A percentile compares a stretch with the other conserved stretches of the same genome.
Evolutionary conservation across 163 green algal genomes (phyloP).

Genomic region (Scenedesmus sp.): DNA sequence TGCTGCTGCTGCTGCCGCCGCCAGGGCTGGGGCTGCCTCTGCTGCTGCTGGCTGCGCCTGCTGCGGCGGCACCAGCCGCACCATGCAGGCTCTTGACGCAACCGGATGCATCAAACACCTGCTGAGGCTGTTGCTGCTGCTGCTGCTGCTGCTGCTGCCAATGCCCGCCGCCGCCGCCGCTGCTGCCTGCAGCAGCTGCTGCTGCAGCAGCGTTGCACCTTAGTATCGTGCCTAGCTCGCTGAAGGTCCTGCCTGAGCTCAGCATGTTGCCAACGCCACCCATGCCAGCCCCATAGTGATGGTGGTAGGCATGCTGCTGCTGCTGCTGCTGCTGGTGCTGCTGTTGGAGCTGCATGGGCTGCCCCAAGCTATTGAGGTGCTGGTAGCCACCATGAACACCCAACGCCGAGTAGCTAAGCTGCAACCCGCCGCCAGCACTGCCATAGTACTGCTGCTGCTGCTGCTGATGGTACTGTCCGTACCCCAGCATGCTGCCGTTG

Average conservation of each 20-base stretch:
- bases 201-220: background rate
- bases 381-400: background rate
- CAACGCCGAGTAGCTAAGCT: background rate
- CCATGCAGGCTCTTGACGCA: background rate
- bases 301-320: slow-evolving; percentile 35
- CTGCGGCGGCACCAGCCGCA: slow-evolving; percentile 23
- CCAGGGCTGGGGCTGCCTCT: too few relatives aligned
- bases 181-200: slow-evolving; percentile 9
- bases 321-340: slow-evolving; percentile 30
- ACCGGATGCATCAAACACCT: background rate
- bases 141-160: slow-evolving; percentile 17
- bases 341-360: background rate
- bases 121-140: background rate
- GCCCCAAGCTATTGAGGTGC: background rate
- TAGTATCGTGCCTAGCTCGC: slow-evolving; percentile 23
- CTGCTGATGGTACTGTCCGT: slow-evolving; percentile 5
- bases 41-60: slow-evolving; percentile 23
- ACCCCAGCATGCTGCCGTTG: background rate
- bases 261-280: background rate
- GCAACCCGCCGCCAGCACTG: background rate
- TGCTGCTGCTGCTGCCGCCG: background rate
- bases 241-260: slow-evolving; percentile 23
- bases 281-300: slow-evolving; percentile 24
- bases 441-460: slow-evolving; percentile 29
- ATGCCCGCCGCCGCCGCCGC: slow-evolving; percentile 25